phyloP scores from a whole-genome alignment of 2,329 filamentous ascomycete species.

The Cladosporium sphaerospermum region DNA sequence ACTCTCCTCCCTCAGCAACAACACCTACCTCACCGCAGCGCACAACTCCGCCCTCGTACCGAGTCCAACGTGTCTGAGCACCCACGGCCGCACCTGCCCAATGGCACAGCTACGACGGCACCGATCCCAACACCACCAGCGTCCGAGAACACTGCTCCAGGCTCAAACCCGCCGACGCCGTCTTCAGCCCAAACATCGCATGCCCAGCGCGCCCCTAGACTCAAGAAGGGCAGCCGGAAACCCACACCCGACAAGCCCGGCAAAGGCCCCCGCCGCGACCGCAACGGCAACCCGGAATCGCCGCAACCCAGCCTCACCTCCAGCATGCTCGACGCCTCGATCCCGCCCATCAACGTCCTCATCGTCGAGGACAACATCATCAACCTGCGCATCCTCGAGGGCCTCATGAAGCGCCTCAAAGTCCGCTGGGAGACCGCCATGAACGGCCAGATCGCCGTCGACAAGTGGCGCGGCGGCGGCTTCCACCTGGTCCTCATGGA shows the following conservation, averaged over 20 bases:
- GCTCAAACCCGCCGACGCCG: slow-evolving; percentile 29
- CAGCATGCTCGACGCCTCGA: slow-evolving; percentile 64
- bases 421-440: slow-evolving; percentile 96
- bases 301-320: slow-evolving; percentile 1
- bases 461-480: slow-evolving; percentile 85
- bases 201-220: slow-evolving; percentile 16
- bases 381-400: slow-evolving; percentile 86
- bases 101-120: slow-evolving; percentile 20
- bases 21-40: slow-evolving; percentile 25
- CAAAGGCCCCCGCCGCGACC: not conserved
- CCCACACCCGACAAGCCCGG: slow-evolving; percentile 21
- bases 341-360: slow-evolving; percentile 93
- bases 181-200: slow-evolving; percentile 32
- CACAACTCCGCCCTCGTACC: slow-evolving; percentile 29
- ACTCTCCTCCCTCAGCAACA: slow-evolving; percentile 27
- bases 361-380: slow-evolving; percentile 99
- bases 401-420: slow-evolving; percentile 91
- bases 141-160: slow-evolving; percentile 26
- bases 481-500: slow-evolving; percentile 98
- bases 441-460: slow-evolving; percentile 88
- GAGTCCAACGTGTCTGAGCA: slow-evolving; percentile 39
- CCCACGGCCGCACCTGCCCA: slow-evolving; percentile 31
- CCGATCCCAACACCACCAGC: slow-evolving; percentile 52
- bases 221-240: slow-evolving; percentile 21
- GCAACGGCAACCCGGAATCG: not conserved